phyloP scores from a whole-genome alignment of 1,139 yeast species.

The Geotrichum macrosporum region DNA sequence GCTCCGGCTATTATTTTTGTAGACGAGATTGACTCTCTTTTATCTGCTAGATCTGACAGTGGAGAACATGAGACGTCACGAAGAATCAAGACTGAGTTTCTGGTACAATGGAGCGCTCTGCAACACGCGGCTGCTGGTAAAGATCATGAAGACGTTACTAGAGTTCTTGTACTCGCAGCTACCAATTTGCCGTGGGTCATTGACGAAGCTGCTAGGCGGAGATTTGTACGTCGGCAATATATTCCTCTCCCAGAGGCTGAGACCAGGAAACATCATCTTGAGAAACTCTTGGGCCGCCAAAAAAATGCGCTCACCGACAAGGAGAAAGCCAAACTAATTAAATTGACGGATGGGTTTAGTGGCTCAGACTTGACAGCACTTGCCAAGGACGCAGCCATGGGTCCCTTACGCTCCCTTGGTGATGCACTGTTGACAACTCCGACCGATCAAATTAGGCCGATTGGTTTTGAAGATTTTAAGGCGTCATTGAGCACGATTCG shows the following conservation, averaged over 20 bases:
- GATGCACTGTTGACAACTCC: conserved; percentile 81
- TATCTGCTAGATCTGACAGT: conserved; percentile 72
- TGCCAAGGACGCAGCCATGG: conserved; percentile 98
- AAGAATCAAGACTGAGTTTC: conserved; percentile 87
- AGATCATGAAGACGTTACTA: conserved; percentile 51
- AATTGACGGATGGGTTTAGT: conserved; percentile 72
- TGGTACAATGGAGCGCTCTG: conserved; percentile 93
- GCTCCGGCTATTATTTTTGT: conserved; percentile 94
- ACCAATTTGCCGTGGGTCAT: conserved; percentile 97
- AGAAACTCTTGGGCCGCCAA: conserved; percentile 67
- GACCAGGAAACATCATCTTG: conserved; percentile 70
- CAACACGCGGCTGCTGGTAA: conserved; percentile 89
- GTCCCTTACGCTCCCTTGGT: conserved; percentile 87
- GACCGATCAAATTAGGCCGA: conserved; percentile 79
- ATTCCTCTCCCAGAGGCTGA: conserved; percentile 90
- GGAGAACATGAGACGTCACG: conserved; percentile 92
- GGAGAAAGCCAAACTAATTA: conserved; percentile 59
- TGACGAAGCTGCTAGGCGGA: conserved; percentile 95
- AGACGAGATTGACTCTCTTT: conserved; percentile 90
- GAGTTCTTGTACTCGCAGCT: conserved; percentile 91
- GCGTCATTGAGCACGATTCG: conserved; percentile 76
- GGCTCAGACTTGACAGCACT: conserved; percentile 94
- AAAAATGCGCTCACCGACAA: conserved; percentile 59
- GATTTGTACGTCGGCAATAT: conserved; percentile 89
- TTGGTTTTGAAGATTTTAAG: conserved; percentile 68